These are phyloP conservation scores for Fusarium virguliforme DNA, from an alignment of 2,329 filamentous ascomycete species.

Conservation along the genomic window DNA sequence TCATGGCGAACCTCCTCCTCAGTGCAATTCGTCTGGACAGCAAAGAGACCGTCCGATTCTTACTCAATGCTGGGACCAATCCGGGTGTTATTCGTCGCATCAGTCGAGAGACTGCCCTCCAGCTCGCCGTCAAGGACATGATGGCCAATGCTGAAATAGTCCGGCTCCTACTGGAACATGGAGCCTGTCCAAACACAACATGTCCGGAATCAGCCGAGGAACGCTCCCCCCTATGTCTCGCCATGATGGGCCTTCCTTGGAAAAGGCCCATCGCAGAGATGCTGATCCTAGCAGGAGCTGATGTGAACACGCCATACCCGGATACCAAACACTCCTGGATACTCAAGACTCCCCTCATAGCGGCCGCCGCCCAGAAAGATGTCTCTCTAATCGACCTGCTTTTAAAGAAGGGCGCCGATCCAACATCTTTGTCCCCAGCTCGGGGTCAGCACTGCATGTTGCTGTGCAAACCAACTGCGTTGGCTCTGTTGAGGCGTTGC, in stretches of 20 bases:
- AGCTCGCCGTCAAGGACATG: neutral
- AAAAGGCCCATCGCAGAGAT: neutral
- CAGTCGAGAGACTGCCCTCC: neutral
- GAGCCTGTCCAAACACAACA: neutral
- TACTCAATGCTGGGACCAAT: neutral
- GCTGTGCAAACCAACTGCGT: neutral
- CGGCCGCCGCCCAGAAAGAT: neutral
- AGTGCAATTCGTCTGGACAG: neutral
- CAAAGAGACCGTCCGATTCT: neutral
- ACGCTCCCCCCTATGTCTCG: neutral
- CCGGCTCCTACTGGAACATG: neutral
- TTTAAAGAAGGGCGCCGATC: neutral
- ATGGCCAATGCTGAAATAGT: neutral
- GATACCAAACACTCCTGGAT: neutral
- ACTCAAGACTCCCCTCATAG: neutral
- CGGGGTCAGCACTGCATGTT: neutral
- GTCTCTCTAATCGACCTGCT: neutral
- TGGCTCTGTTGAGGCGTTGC: neutral
- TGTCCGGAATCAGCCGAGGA: fast-evolving
- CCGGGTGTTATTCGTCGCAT: neutral
- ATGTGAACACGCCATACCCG: neutral
- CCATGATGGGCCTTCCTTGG: neutral
- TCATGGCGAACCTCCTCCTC: neutral
- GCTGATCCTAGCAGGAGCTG: neutral
- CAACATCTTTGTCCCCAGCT: neutral